Percentiles rank a stretch among this genome's conserved stretches.
Conservation (phyloP, 1,139 yeast species). For the Magnusiomyces magnusii region DNA sequence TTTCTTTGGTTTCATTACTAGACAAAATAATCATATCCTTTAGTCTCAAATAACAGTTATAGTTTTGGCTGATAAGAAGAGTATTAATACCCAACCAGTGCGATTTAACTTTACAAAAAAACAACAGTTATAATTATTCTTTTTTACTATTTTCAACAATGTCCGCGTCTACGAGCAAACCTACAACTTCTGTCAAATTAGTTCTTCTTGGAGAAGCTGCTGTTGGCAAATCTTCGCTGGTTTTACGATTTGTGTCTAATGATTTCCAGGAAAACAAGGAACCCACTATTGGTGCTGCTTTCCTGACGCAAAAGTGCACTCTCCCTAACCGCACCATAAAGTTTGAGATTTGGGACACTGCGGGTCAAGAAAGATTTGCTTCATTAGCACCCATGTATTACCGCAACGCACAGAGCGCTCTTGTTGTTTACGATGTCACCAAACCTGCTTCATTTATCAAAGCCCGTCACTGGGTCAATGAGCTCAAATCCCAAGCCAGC, state of each 20-base stretch:
- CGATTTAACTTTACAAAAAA: too few species aligned
- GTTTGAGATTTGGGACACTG: constrained; percentile 98
- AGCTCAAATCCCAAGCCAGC: constrained; percentile 89
- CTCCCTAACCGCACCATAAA: constrained; percentile 86
- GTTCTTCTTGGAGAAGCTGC: constrained; percentile 97
- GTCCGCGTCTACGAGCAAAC: constrained; percentile 24
- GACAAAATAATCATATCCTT: too few species aligned
- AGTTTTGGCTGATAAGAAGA: too few species aligned
- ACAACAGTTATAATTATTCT: too few species aligned
- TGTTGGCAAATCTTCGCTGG: constrained; percentile 92
- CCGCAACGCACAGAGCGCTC: constrained; percentile 97
- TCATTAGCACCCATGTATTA: constrained; percentile 97
- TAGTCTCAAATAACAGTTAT: too few species aligned
- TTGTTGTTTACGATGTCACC: constrained; percentile 92
- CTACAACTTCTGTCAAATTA: constrained; percentile 73
- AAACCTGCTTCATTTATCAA: constrained; percentile 96
- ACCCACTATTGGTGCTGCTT: constrained; percentile 98
- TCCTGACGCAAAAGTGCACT: constrained; percentile 88
- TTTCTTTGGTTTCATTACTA: too few species aligned
- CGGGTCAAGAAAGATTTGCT: constrained; percentile 97
- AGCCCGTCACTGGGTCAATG: constrained; percentile 98
- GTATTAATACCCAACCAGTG: too few species aligned
- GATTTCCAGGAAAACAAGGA: constrained; percentile 96
- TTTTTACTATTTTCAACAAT: too few species aligned
- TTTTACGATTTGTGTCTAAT: constrained; percentile 85